Percentiles rank a stretch among this genome's conserved stretches.
Conservation (phyloP, 129 eudicot genomes). For the Solidago caesia region DNA sequence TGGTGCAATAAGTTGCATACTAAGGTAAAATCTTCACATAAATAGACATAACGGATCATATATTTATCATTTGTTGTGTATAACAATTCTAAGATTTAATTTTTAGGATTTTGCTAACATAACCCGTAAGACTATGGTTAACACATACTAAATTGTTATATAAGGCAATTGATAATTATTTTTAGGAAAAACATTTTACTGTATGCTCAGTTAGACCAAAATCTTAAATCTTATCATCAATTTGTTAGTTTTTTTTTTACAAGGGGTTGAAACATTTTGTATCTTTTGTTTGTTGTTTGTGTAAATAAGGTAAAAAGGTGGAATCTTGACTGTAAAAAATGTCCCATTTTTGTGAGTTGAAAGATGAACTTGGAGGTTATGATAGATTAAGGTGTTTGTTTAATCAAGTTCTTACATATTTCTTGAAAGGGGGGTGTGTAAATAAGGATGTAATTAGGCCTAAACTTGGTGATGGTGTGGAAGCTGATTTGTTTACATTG, state of each 20-base stretch:
- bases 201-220: no score
- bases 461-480: constrained; percentile 53
- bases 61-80: constrained; percentile 14
- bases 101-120: not conserved
- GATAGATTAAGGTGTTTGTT: constrained; percentile 55
- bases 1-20: constrained; percentile 13
- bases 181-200: no score
- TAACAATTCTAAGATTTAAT: constrained; percentile 30
- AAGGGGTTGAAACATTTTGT: constrained; percentile 28
- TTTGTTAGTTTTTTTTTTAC: constrained; percentile 7
- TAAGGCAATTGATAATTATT: no score
- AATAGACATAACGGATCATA: not conserved
- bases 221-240: not conserved
- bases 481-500: constrained; percentile 61
- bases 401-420: constrained; percentile 57
- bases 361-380: constrained; percentile 36
- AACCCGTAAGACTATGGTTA: no score
- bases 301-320: constrained; percentile 7
- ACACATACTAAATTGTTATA: no score
- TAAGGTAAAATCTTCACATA: constrained; percentile 27
- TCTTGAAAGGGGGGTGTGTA: constrained; percentile 45
- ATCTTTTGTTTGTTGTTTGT: constrained; percentile 10
- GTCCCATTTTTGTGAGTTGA: constrained; percentile 46
- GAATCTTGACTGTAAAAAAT: constrained; percentile 36
- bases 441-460: constrained; percentile 42